Evolutionary conservation across 2,329 filamentous ascomycete species (phyloP).

Genomic region (Aspergillus fructus): DNA sequence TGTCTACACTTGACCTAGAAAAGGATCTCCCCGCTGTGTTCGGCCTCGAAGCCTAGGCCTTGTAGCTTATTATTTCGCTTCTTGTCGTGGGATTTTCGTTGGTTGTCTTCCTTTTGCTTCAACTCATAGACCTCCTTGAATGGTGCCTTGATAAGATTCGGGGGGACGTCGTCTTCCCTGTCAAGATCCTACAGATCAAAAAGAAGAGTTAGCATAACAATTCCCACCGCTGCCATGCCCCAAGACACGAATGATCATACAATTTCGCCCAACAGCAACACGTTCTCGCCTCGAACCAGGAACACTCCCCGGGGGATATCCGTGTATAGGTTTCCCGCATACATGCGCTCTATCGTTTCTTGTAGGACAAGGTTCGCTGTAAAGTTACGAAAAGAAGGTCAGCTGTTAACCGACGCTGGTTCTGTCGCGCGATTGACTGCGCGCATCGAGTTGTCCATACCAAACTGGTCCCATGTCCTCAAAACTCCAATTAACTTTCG

Average conservation of each 20-base stretch:
- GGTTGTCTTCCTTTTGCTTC: constrained; percentile 68
- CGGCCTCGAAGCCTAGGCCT: constrained; percentile 82
- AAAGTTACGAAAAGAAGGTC: background rate
- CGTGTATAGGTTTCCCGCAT: constrained; percentile 71
- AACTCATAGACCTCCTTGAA: constrained; percentile 69
- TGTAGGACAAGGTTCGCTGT: constrained; percentile 92
- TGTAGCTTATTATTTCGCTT: constrained; percentile 68
- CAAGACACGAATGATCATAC: constrained; percentile 36
- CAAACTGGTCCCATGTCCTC: constrained; percentile 96
- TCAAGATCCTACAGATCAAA: constrained; percentile 70
- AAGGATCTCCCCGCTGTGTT: constrained; percentile 73
- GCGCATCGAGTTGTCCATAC: constrained; percentile 52
- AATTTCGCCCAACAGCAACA: constrained; percentile 92
- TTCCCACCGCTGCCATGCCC: background rate
- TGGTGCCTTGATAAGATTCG: constrained; percentile 66
- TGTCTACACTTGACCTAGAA: constrained; percentile 51
- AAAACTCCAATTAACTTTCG: constrained; percentile 91
- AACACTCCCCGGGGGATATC: constrained; percentile 86
- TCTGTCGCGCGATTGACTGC: background rate
- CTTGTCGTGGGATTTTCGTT: constrained; percentile 73
- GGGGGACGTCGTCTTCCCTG: constrained; percentile 83
- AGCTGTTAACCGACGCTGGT: background rate
- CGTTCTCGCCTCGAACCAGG: constrained; percentile 92
- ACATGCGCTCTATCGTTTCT: constrained; percentile 86
- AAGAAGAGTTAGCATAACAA: constrained; percentile 7